Base-by-base conservation (phyloP, 768 basidiomycete genomes). In the Phylloporus arenicola region DNA sequence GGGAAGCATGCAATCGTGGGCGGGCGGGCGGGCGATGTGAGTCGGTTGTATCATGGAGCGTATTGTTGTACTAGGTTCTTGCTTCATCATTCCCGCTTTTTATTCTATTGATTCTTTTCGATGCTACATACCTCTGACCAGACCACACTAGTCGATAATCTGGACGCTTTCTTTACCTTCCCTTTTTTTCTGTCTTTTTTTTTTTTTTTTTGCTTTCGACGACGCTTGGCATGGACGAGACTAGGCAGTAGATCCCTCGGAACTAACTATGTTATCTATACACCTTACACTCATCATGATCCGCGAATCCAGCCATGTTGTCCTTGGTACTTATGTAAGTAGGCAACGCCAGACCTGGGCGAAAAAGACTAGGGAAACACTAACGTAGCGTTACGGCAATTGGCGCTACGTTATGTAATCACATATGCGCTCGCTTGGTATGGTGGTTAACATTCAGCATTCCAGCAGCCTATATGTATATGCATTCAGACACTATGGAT, bases 61-160 rank as follows among this genome's bases (percentile, higher is more conserved):
- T 19, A 37, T 24, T 64, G 62, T 62, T 62, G 59, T 64, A 64
- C 44, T 55, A n/a, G n/a, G 13, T 27, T 19, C n/a, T 38, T 55
- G 56, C 56, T 53, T 64, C 53, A 51, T 57, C 43, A 11, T 33
- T 30, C 27, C 7, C 8, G 3, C 27, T 40, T 25, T 19, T 37
- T 47, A n/a, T 43, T 25, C 13, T 11, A 44, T 45, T 14, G 17
- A 3, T 41, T 43, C 20, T 8, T 20, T 22, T 43, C 27, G 40
- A 43, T 25, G 16, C n/a, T 11, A 25, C 41, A 39, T 20, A 16
- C 22, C 22, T 22, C 16, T 43, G 25, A 43, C 25, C 42, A 29
- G n/a, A 17, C 42, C 27, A 43, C 10, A 31, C 11, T 43, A 43
- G 43, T 25, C 16, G 20, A 38, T 46, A 38, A 37, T 37, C 3